phyloP scores from a whole-genome alignment of 2,329 filamentous ascomycete species.

The Talaromyces sp. region DNA sequence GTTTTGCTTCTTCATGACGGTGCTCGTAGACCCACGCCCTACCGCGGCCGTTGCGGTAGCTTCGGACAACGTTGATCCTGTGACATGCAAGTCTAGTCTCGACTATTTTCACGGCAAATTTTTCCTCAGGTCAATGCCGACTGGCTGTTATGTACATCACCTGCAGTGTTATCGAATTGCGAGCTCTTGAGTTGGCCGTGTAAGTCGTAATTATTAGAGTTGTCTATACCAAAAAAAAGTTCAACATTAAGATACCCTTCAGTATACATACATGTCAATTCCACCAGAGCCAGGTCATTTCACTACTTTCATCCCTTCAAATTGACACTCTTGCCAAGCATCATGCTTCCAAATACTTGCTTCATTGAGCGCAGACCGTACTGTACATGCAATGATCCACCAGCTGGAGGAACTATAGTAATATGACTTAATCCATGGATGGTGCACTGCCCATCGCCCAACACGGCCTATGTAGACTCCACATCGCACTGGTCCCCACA shows the following conservation, averaged over 20 bases:
- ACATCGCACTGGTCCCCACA: conserved; percentile 4
- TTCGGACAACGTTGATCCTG: not conserved
- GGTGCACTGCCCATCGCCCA: not conserved
- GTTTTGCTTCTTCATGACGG: conserved; percentile 1
- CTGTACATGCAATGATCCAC: not conserved
- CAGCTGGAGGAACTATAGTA: not conserved
- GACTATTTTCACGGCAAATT: conserved; percentile 7
- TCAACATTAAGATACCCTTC: too few relatives aligned
- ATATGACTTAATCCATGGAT: not conserved
- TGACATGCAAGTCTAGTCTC: not conserved
- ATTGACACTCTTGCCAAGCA: too few relatives aligned
- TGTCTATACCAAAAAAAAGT: too few relatives aligned
- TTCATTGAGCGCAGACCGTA: too few relatives aligned
- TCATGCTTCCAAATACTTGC: too few relatives aligned
- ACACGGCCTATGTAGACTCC: conserved; percentile 4
- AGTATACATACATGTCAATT: too few relatives aligned
- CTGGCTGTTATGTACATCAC: not conserved
- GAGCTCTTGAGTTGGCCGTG: not conserved
- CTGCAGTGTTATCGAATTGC: not conserved
- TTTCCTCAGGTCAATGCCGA: conserved; percentile 7
- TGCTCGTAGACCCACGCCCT: conserved; percentile 6
- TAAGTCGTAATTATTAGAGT: not conserved
- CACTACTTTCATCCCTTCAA: too few relatives aligned
- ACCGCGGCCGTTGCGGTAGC: not conserved
- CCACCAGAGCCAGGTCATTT: too few relatives aligned